Base-by-base conservation (phyloP, 2,329 filamentous ascomycete species). In the Xylariomycetidae sp. region DNA sequence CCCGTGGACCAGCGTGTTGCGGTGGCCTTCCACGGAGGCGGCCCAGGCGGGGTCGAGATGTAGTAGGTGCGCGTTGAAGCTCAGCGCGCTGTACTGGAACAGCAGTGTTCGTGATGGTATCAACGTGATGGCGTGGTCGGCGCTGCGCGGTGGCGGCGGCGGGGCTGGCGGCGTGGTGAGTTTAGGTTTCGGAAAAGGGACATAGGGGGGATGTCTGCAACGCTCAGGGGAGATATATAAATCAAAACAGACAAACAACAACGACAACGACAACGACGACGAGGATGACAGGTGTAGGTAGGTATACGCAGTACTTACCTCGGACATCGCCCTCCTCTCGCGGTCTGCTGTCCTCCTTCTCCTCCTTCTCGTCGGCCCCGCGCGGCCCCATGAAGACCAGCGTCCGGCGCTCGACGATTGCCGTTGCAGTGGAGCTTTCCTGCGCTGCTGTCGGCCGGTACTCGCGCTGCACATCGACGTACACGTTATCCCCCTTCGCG, bases 1-100 rank as follows among this genome's bases (percentile, higher is more conserved):
- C 0, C 92, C 92, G 51, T 96, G 92, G 35, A 96, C 85, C 12
- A 96, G 70, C 17, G 87, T 66, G 39, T 79, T 74, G 5, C 70
- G 70, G 55, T 93, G 80, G 9, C 84, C 84, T 58, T 96, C 92
- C 10, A 79, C 65, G 10, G 74, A 64, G 24, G 72, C 71, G 32
- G 79, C 79, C 60, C 86, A 93, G 26, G 70, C 53, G 1, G 70
- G 72, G 57, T 95, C 85, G 15, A 94, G 70, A 61, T 98, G 92
- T 47, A 98, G 95, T 12, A 74, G 70, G 60, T 98, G 92, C 2
- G 87, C 86, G 59, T 98, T 98, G 67, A 87, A 89, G 3, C 85
- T 90, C 20, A 98, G 74, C 0, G 88, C 88, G 14, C 84, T 92
- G 67, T 90, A 96, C 38, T 89, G 79, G 63, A 94, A 95, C 34